These are phyloP conservation scores for Macrophomina tecta DNA, from an alignment of 2,329 filamentous ascomycete species.

Conservation along the genomic window DNA sequence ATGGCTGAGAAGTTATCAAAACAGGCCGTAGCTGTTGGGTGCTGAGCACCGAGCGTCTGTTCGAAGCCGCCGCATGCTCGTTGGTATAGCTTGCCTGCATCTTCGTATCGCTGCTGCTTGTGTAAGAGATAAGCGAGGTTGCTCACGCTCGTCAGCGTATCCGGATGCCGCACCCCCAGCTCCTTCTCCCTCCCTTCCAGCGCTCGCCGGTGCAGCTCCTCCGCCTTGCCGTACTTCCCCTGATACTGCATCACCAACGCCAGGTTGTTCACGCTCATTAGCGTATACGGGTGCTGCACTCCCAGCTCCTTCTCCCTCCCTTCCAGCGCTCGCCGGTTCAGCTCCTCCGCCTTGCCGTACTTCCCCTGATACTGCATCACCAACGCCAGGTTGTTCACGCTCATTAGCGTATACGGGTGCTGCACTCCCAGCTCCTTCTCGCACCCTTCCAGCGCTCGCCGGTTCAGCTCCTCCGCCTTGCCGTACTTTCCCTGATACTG, in stretches of 20 bases:
- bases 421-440: no score
- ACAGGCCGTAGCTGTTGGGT: conserved; percentile 17
- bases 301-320: no score
- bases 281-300: no score
- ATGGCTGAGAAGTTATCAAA: conserved; percentile 13
- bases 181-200: not conserved
- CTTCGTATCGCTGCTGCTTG: not conserved
- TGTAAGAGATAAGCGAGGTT: no score
- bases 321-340: no score
- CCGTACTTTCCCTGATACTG: no score
- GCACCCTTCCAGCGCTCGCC: no score
- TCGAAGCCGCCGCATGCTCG: conserved; percentile 9
- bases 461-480: no score
- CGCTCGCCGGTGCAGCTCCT: not conserved
- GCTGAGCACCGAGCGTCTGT: conserved; percentile 12
- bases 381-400: no score
- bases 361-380: no score
- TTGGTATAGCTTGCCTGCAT: conserved; percentile 8
- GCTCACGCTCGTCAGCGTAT: not conserved
- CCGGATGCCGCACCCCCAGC: conserved; percentile 11
- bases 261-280: not conserved
- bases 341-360: no score
- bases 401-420: no score
- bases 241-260: not conserved
- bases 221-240: not conserved